Percentiles rank a stretch among this genome's conserved stretches.
Evolutionary conservation across 129 eudicot genomes (phyloP).

Genomic region (Calendula officinalis): DNA sequence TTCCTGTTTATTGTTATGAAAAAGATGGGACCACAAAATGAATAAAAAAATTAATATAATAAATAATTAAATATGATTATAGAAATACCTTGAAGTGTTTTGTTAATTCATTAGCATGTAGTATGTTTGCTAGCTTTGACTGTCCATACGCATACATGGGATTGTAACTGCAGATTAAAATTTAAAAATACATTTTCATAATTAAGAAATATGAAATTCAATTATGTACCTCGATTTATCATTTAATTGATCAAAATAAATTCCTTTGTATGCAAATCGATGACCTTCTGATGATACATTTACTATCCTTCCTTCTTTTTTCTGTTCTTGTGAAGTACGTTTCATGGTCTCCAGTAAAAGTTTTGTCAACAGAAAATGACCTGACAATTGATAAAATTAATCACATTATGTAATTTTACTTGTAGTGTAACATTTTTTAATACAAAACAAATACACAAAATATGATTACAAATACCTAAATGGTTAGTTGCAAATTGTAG

Average conservation of each 20-base stretch:
- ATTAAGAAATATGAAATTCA: neutral
- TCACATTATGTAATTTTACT: neutral
- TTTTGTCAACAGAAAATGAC: constrained; percentile 79
- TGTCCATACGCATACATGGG: constrained; percentile 60
- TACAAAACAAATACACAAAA: neutral
- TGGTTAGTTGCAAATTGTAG: constrained; percentile 82
- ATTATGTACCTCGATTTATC: constrained; percentile 49
- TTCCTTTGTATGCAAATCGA: constrained; percentile 55
- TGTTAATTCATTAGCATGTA: constrained; percentile 81
- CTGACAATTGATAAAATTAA: constrained; percentile 26
- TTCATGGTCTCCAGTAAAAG: constrained; percentile 75
- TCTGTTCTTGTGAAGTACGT: constrained; percentile 48
- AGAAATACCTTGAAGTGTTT: constrained; percentile 60
- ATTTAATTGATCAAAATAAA: constrained; percentile 59
- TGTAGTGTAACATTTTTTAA: neutral
- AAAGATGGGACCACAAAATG: neutral
- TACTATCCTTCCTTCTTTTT: constrained; percentile 73
- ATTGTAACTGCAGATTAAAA: constrained; percentile 45
- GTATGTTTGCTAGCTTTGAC: constrained; percentile 77
- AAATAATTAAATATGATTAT: neutral
- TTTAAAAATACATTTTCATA: neutral
- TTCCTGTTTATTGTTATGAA: constrained; percentile 35
- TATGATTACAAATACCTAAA: constrained; percentile 40
- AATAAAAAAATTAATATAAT: neutral
- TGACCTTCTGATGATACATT: constrained; percentile 67